Conservation (phyloP, 352 stramenopile species). For the Phytophthora palmivora region DNA sequence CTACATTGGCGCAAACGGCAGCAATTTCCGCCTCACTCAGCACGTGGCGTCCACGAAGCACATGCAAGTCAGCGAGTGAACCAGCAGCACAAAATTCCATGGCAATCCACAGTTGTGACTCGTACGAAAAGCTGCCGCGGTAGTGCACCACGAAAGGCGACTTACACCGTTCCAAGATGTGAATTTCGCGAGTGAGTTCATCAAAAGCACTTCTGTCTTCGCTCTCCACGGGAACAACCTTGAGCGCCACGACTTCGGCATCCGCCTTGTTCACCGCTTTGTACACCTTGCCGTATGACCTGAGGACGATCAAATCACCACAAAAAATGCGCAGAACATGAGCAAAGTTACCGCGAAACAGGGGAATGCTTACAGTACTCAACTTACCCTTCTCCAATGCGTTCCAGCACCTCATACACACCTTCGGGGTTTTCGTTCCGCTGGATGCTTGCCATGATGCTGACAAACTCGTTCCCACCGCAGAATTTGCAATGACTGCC, state of each 20-base stretch:
- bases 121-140: constrained; percentile 80
- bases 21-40: constrained; percentile 78
- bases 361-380: constrained; percentile 5
- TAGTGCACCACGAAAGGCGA: constrained; percentile 90
- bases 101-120: constrained; percentile 83
- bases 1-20: constrained; percentile 72
- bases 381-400: constrained; percentile 74
- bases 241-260: constrained; percentile 78
- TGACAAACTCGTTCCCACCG: constrained; percentile 13
- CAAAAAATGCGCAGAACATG: constrained; percentile 1
- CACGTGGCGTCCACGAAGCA: constrained; percentile 47
- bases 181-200: constrained; percentile 87
- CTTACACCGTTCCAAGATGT: constrained; percentile 81
- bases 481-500: constrained; percentile 23
- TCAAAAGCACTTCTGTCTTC: constrained; percentile 65
- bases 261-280: constrained; percentile 71
- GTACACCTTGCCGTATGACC: constrained; percentile 87
- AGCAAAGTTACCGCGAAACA: constrained; percentile 16
- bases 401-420: constrained; percentile 79
- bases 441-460: constrained; percentile 68
- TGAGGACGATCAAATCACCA: constrained; percentile 18
- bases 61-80: constrained; percentile 84
- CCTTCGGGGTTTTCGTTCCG: constrained; percentile 70
- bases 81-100: constrained; percentile 92
- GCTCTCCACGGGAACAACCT: constrained; percentile 86